Conservation (phyloP, 1,284 basidiomycete species). For the Cutaneotrichosporon sp. region DNA sequence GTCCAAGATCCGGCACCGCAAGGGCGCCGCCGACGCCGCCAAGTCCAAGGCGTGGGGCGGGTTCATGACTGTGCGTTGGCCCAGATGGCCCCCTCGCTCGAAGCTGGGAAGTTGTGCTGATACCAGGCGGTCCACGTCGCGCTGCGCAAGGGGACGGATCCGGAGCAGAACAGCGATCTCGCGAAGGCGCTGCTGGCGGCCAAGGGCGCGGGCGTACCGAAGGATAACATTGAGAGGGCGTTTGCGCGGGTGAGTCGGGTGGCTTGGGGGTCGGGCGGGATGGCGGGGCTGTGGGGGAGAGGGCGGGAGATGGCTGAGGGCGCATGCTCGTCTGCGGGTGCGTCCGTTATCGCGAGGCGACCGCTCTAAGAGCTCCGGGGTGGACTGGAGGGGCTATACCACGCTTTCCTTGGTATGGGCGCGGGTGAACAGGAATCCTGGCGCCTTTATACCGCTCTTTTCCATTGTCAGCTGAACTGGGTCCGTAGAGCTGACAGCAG, state of each 20-base stretch:
- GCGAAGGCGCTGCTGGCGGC: conserved; percentile 65
- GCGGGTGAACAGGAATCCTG: too few species aligned
- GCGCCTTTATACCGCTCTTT: too few species aligned
- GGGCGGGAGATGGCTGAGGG: too few species aligned
- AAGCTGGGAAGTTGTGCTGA: conserved; percentile 4
- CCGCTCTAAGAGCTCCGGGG: too few species aligned
- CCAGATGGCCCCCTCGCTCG: too few species aligned
- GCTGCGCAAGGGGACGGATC: conserved; percentile 67
- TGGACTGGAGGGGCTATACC: too few species aligned
- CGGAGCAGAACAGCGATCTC: conserved; percentile 65
- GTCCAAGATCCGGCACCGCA: conserved; percentile 84
- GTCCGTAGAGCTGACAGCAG: conserved; percentile 18
- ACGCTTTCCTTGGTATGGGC: too few species aligned
- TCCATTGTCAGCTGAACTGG: too few species aligned
- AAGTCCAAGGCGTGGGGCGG: conserved; percentile 65
- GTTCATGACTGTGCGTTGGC: conserved; percentile 61
- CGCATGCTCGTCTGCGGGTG: too few species aligned
- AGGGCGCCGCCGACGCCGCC: conserved; percentile 69
- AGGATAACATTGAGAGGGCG: conserved; percentile 72
- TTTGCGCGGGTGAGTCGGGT: conserved; percentile 61
- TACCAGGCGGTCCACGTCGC: conserved; percentile 71
- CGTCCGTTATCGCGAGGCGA: too few species aligned
- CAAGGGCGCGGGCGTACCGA: conserved; percentile 69
- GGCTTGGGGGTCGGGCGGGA: background rate
- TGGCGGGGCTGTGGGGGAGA: background rate